Evolutionary conservation across 2,329 filamentous ascomycete genomes (phyloP).

Genomic region (Exophiala mesophila): DNA sequence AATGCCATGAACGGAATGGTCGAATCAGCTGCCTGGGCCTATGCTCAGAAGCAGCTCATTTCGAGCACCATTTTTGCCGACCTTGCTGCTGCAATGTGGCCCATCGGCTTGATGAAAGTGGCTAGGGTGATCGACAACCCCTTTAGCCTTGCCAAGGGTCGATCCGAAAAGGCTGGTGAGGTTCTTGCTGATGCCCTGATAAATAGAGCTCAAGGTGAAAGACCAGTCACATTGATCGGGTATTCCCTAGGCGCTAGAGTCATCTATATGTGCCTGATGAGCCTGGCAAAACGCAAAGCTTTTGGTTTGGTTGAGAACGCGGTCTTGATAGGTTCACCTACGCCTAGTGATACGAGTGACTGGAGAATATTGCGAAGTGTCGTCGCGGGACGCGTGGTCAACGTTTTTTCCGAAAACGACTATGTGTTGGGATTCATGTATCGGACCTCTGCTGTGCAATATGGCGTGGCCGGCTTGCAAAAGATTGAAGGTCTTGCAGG

Average conservation of each 20-base stretch:
- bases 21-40: constrained; percentile 73
- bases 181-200: constrained; percentile 78
- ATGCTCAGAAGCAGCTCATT: constrained; percentile 70
- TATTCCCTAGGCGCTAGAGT: constrained; percentile 78
- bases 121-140: constrained; percentile 73
- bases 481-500: constrained; percentile 52
- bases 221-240: constrained; percentile 73
- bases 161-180: constrained; percentile 73
- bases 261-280: constrained; percentile 75
- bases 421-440: constrained; percentile 85
- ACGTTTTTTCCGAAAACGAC: constrained; percentile 83
- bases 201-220: constrained; percentile 74
- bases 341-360: constrained; percentile 64
- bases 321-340: constrained; percentile 75
- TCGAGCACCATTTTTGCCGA: constrained; percentile 66
- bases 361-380: constrained; percentile 75
- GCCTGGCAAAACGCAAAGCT: constrained; percentile 68
- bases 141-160: constrained; percentile 69
- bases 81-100: constrained; percentile 65
- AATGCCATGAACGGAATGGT: constrained; percentile 71
- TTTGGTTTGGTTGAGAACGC: constrained; percentile 82
- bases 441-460: constrained; percentile 73
- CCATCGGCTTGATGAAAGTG: constrained; percentile 60
- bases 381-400: constrained; percentile 76
- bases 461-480: constrained; percentile 80